A percentile compares a stretch with the other conserved stretches of the same genome.
Conservation (phyloP, 2,329 filamentous ascomycete species). For the Neonectria ditissima region DNA sequence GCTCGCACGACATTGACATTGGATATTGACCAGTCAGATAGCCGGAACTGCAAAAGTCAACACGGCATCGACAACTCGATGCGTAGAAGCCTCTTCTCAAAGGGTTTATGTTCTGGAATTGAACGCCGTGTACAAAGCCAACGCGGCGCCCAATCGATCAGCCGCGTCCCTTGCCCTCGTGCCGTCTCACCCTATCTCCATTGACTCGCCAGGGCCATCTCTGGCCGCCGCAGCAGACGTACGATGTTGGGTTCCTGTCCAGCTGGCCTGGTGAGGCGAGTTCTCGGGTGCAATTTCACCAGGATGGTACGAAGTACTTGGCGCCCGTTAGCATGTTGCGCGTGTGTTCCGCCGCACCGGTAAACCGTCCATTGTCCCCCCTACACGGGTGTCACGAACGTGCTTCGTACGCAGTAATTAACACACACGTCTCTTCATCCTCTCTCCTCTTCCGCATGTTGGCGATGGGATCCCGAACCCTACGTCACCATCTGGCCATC, state of each 20-base stretch:
- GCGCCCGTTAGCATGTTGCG: neutral
- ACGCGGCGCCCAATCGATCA: slow-evolving; percentile 1
- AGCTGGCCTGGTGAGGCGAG: slow-evolving; percentile 19
- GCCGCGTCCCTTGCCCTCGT: slow-evolving; percentile 10
- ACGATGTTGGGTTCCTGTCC: slow-evolving; percentile 8
- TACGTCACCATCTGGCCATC: slow-evolving; percentile 40
- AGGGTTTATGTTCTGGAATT: slow-evolving; percentile 24
- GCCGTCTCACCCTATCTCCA: slow-evolving; percentile 16
- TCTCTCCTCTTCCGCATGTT: slow-evolving; percentile 8
- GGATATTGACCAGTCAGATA: slow-evolving; percentile 21
- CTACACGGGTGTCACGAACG: neutral
- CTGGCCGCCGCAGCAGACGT: slow-evolving; percentile 11
- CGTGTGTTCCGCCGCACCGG: slow-evolving; percentile 8
- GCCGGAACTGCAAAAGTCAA: slow-evolving; percentile 7
- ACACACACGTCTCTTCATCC: too few relatives aligned
- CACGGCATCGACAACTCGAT: slow-evolving; percentile 24
- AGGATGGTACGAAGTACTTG: slow-evolving; percentile 9
- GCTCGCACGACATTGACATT: slow-evolving; percentile 19
- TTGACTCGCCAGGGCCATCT: slow-evolving; percentile 27
- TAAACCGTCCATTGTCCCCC: slow-evolving; percentile 4
- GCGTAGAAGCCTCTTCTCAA: slow-evolving; percentile 6
- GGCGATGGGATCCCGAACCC: slow-evolving; percentile 34
- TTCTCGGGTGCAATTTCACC: slow-evolving; percentile 19
- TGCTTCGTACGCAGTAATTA: too few relatives aligned
- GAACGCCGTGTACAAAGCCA: slow-evolving; percentile 12